Evolutionary conservation across 192 early-diverging fungal genomes (phyloP).

Genomic region (Podila epigama): DNA sequence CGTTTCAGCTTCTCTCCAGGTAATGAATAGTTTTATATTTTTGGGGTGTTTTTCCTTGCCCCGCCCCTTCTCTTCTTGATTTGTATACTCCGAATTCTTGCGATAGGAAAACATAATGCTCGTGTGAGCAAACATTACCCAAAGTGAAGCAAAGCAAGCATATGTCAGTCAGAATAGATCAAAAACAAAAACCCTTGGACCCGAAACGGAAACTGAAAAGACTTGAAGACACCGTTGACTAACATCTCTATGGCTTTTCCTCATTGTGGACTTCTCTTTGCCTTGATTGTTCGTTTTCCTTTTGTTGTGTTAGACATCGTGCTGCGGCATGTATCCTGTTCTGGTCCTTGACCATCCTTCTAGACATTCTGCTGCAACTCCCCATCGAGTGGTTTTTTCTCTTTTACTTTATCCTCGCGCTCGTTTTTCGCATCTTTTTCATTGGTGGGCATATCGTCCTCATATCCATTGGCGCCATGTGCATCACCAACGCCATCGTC

Average conservation of each 20-base stretch:
- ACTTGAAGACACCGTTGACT: too few relatives aligned
- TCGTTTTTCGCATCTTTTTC: slow-evolving; percentile 45
- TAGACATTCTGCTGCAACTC: slow-evolving; percentile 42
- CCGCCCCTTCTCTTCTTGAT: too few relatives aligned
- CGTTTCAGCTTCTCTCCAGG: slow-evolving; percentile 46
- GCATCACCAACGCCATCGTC: slow-evolving; percentile 36
- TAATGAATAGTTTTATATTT: slow-evolving; percentile 6
- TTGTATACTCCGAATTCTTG: too few relatives aligned
- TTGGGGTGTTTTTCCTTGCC: too few relatives aligned
- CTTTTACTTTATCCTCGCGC: slow-evolving; percentile 48
- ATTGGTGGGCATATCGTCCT: slow-evolving; percentile 49
- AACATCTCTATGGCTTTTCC: background rate
- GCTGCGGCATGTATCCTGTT: slow-evolving; percentile 48
- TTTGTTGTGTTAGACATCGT: slow-evolving; percentile 22
- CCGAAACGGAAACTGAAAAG: too few relatives aligned
- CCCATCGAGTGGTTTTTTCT: slow-evolving; percentile 50
- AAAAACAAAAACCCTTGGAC: too few relatives aligned
- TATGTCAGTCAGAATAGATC: too few relatives aligned
- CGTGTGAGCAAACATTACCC: too few relatives aligned
- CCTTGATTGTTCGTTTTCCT: too few relatives aligned
- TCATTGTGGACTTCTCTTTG: background rate
- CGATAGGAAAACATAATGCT: too few relatives aligned
- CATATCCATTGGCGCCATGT: slow-evolving; percentile 46
- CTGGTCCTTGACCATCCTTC: slow-evolving; percentile 48
- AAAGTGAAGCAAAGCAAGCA: too few relatives aligned